Base-by-base conservation (phyloP, 306 rosid genomes). In the Vicia villosa region DNA sequence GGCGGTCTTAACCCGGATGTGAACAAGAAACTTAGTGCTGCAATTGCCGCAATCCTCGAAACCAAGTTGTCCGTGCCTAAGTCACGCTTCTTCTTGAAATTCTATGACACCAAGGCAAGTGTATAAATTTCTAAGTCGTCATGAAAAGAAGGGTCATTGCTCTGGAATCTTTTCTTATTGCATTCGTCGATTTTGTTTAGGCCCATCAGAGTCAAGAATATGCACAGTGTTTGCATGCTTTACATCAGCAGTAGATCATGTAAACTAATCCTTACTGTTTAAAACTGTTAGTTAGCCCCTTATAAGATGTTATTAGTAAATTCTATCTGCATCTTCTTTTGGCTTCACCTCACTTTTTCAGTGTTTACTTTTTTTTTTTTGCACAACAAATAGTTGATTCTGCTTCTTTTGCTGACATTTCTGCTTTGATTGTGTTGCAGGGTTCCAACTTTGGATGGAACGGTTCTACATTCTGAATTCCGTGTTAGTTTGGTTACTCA, bases 381-480 rank as follows among this genome's bases (percentile, higher is more conserved):
- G 61, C 42, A 17, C 7, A 20, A 11, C 34, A 50, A 57, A 8
- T 65, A 30, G 26, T 56, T 37, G 22, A 58, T 43, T 66, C 49
- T 24, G 24, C 5, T 57, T 17, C 34, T 22, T 22, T 43, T 36
- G 14, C 49, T 67, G 62, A 49, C 16, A 32, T 46, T 40, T 79
- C 26, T 76, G 79, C 60, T 52, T 50, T 65, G 24, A 57, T 50
- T 68, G 68, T 80, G 74, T 17, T 73, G 86, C 93, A 90, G 98
- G 98, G 97, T 62, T 88, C 96, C 20, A 70, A 90, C 91, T 78
- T 93, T 42, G 98, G 98, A 62, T 90, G 96, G 96, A 90, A 93
- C n/a, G 98, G 96, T 20, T 58, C 96, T 28, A 90, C 97, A 63
- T 85, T 94, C 78, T 90, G 78, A 76, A 41, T 65, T 63, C 64